Base-by-base conservation (phyloP, 2,329 filamentous ascomycete species). In the Zymoseptoria tritici region DNA sequence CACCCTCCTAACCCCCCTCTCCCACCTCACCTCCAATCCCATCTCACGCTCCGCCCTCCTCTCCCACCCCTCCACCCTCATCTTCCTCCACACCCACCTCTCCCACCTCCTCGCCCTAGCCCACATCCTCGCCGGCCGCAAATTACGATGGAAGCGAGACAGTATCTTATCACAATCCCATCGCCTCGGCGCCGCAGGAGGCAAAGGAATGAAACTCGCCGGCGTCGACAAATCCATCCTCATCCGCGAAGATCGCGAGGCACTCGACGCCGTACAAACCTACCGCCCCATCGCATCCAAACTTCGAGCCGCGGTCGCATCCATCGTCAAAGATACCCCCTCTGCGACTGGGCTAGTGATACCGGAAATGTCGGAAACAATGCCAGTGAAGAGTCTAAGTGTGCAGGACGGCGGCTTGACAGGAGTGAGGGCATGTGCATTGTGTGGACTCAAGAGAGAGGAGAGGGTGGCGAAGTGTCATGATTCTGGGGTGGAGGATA, bases 141-240 rank as follows among this genome's bases (percentile, higher is more conserved):
- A 90, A 69, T 78, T 89, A 56, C 87, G 93, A 59, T 97, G 93
- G 93, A 93, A 96, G 72, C 84, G 93, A 57, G 93, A 97, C 74
- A 87, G 85, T 62, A 85, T 91, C 62, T 79, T 97, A 11, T 84
- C 89, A 1, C 91, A 96, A 73, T 87, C 87, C 70, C 96, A 96
- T 89, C 86, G 88, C 59, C 96, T 97, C 62, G 85, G 85, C 0
- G 83, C 83, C 20, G 90, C 90, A 0, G 85, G 85, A 16, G 90
- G 89, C 67, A 74, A 77, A 55, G 85, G 93, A 3, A 97, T 97
- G 93, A 97, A 97, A 75, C 83, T 97, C 20, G 84, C 88, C 0
- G 88, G 90, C 11, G 79, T 97, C 49, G 92, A 96, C 75, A 93
- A 89, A 75, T 83, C 85, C 3, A 91, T 97, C 73, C 80, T 83